Conservation (phyloP, 2,329 filamentous ascomycete species). For the Monosporascus cannonballus region DNA sequence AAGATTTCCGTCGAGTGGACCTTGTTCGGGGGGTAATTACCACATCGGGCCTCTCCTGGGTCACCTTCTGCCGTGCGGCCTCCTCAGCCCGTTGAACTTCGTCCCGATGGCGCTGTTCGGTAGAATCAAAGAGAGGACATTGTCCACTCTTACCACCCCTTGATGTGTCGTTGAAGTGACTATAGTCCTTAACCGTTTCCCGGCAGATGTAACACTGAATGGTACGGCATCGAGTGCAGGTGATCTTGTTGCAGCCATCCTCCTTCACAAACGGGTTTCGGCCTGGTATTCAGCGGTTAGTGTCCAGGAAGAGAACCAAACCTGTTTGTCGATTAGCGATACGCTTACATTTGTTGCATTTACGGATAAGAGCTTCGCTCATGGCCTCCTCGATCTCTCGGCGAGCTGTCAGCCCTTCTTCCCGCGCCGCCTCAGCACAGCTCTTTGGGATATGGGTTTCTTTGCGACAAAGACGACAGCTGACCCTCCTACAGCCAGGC, state of each 20-base stretch:
- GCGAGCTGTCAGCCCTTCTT: slow-evolving; percentile 54
- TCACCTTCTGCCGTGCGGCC: slow-evolving; percentile 47
- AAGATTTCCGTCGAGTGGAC: not conserved
- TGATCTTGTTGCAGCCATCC: slow-evolving; percentile 78
- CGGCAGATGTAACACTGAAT: slow-evolving; percentile 68
- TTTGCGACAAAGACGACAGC: slow-evolving; percentile 62
- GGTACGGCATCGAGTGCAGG: slow-evolving; percentile 55
- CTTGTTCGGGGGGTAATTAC: slow-evolving; percentile 16
- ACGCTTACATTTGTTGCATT: slow-evolving; percentile 58
- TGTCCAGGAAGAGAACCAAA: not conserved
- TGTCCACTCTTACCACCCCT: slow-evolving; percentile 44
- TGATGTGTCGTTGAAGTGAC: slow-evolving; percentile 58
- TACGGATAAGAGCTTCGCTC: slow-evolving; percentile 70
- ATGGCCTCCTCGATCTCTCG: slow-evolving; percentile 77
- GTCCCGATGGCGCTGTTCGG: slow-evolving; percentile 52
- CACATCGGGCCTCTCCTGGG: slow-evolving; percentile 55
- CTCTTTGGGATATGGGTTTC: slow-evolving; percentile 66
- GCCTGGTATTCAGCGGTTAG: slow-evolving; percentile 31
- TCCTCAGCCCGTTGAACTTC: slow-evolving; percentile 60
- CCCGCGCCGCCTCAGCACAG: slow-evolving; percentile 60
- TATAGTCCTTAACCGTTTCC: slow-evolving; percentile 53
- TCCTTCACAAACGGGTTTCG: slow-evolving; percentile 74
- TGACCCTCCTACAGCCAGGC: slow-evolving; percentile 55
- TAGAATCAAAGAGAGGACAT: slow-evolving; percentile 64
- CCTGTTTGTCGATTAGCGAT: not conserved